Percentiles rank a stretch among this genome's conserved stretches.
phyloP scores from a whole-genome alignment of 306 rosid species.

The Lathyrus sativus region DNA sequence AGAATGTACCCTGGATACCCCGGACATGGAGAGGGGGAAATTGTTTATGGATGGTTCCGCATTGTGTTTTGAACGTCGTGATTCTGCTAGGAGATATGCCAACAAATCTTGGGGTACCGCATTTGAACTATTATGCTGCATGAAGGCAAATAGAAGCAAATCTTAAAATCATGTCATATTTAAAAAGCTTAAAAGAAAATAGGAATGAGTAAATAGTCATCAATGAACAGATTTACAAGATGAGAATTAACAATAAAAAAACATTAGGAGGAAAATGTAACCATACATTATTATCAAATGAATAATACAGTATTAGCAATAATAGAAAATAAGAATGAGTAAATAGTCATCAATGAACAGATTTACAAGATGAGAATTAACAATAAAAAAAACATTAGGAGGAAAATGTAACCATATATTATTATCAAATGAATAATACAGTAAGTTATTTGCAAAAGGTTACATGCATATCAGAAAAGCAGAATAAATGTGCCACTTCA shows the following conservation, averaged over 20 bases:
- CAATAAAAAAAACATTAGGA: neutral
- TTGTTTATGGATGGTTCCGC: slow-evolving; percentile 41
- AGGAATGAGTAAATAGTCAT: slow-evolving; percentile 9
- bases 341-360: neutral
- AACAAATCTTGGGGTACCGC: slow-evolving; percentile 37
- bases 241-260: neutral
- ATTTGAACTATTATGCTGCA: slow-evolving; percentile 44
- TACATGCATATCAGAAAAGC: neutral
- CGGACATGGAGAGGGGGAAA: slow-evolving; percentile 41
- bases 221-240: neutral
- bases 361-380: slow-evolving; percentile 4
- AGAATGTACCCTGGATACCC: slow-evolving; percentile 44
- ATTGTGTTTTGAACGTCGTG: slow-evolving; percentile 47
- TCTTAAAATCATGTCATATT: slow-evolving; percentile 23
- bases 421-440: slow-evolving; percentile 11
- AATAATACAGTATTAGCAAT: too few species aligned
- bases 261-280: neutral
- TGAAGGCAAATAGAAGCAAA: slow-evolving; percentile 25
- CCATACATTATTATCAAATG: too few species aligned
- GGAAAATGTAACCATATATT: slow-evolving; percentile 7
- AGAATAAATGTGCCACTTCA: slow-evolving; percentile 7
- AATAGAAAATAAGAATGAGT: slow-evolving; percentile 20
- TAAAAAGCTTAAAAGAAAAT: slow-evolving; percentile 1
- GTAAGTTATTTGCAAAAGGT: neutral
- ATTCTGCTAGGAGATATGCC: slow-evolving; percentile 42